These are phyloP conservation scores for Ceratobasidium sp. DNA, from an alignment of 1,284 basidiomycete species.

Conservation along the genomic window DNA sequence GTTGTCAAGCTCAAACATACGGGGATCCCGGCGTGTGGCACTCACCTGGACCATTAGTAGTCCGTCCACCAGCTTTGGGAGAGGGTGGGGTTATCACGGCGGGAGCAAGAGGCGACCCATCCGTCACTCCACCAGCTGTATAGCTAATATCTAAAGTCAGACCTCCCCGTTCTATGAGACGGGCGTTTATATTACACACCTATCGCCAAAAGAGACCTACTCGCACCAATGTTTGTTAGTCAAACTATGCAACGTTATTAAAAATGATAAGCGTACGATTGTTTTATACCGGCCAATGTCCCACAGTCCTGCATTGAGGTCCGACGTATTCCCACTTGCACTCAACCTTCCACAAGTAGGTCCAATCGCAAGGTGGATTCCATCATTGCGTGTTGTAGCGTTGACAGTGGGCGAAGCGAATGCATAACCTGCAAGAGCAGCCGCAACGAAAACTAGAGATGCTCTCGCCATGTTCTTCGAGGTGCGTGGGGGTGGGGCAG, in stretches of 20 bases:
- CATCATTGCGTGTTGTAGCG: constrained; percentile 45
- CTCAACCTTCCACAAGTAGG: constrained; percentile 44
- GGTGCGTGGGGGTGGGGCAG: background rate
- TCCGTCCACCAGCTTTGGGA: constrained; percentile 56
- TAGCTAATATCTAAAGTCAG: constrained; percentile 55
- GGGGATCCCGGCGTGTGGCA: background rate
- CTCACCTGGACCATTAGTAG: constrained; percentile 56
- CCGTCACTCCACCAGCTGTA: constrained; percentile 56
- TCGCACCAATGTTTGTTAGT: constrained; percentile 24
- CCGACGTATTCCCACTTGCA: constrained; percentile 53
- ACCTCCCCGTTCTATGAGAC: background rate
- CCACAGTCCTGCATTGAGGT: constrained; percentile 63
- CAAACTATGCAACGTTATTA: constrained; percentile 61
- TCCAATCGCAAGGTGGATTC: constrained; percentile 46
- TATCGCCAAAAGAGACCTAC: constrained; percentile 20
- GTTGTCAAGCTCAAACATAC: background rate
- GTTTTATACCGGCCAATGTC: constrained; percentile 58
- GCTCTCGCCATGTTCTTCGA: too few relatives aligned
- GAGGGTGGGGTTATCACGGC: constrained; percentile 56
- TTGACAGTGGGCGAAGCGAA: constrained; percentile 11
- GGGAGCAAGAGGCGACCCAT: constrained; percentile 56
- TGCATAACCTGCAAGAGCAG: constrained; percentile 3
- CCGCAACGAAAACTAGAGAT: background rate
- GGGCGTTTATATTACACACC: background rate
- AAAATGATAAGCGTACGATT: constrained; percentile 56